A percentile compares a stretch with the other conserved stretches of the same genome.
Evolutionary conservation across 2,329 filamentous ascomycete genomes (phyloP).

Genomic region (Talaromyces funiculosus): DNA sequence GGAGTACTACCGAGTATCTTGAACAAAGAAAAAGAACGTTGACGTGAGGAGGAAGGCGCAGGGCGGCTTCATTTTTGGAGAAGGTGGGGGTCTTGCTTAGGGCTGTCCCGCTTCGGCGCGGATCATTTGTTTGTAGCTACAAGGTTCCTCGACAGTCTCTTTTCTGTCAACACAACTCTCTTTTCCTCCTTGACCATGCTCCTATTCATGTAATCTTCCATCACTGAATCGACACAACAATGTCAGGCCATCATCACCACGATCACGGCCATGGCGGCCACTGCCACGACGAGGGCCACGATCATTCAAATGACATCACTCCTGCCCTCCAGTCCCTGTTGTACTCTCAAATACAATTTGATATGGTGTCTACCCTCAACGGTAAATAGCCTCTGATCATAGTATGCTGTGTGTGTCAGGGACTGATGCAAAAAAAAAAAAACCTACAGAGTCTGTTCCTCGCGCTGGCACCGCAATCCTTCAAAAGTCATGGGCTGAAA

Average conservation of each 20-base stretch:
- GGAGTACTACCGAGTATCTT: conserved; percentile 65
- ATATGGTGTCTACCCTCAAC: conserved; percentile 77
- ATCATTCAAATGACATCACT: conserved; percentile 87
- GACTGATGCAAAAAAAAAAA: neutral
- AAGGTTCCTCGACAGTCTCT: neutral
- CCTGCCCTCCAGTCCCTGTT: conserved; percentile 86
- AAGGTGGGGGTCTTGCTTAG: neutral
- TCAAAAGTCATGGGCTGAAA: conserved; percentile 85
- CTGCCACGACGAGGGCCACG: conserved; percentile 59
- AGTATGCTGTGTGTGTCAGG: neutral
- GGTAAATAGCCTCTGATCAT: conserved; percentile 34
- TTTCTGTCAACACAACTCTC: neutral
- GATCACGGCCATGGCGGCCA: conserved; percentile 39
- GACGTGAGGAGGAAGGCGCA: conserved; percentile 4
- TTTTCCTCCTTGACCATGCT: neutral
- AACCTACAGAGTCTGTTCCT: conserved; percentile 49
- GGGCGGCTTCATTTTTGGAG: neutral
- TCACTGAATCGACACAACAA: conserved; percentile 13
- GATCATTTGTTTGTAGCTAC: neutral
- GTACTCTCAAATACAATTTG: conserved; percentile 88
- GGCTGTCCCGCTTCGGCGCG: neutral
- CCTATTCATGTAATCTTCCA: neutral
- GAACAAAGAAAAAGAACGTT: neutral
- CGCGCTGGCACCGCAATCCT: conserved; percentile 69
- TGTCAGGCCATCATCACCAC: conserved; percentile 36